phyloP scores from a whole-genome alignment of 2,329 filamentous ascomycete genomes.

The Paecilomyces variotii region DNA sequence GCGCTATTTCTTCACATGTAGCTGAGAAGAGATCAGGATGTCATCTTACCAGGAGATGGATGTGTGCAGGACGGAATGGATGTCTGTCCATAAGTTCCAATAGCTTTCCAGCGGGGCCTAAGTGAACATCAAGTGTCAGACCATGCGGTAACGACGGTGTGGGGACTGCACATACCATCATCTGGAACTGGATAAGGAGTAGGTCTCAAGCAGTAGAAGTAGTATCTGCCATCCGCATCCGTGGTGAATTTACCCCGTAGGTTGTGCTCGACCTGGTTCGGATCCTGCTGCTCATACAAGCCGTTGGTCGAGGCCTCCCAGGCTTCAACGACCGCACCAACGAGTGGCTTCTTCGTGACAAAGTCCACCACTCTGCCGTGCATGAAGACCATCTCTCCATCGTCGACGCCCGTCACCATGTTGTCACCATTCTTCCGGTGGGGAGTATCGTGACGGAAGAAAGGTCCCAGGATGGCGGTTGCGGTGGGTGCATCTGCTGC shows the following conservation, averaged over 20 bases:
- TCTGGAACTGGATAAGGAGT: conserved; percentile 50
- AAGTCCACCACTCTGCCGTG: conserved; percentile 55
- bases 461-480: conserved; percentile 75
- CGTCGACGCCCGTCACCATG: conserved; percentile 47
- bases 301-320: conserved; percentile 75
- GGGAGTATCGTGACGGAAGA: conserved; percentile 70
- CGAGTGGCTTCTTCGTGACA: conserved; percentile 55
- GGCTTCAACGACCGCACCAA: conserved; percentile 61
- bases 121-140: conserved; percentile 2
- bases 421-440: conserved; percentile 59
- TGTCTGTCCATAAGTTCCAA: conserved; percentile 53
- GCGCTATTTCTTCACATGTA: neutral
- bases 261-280: conserved; percentile 62
- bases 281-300: conserved; percentile 66
- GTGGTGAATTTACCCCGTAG: conserved; percentile 65
- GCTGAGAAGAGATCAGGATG: neutral
- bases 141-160: neutral
- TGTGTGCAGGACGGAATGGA: conserved; percentile 55
- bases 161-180: conserved; percentile 32
- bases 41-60: conserved; percentile 34
- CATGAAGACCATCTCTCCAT: conserved; percentile 54
- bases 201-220: conserved; percentile 53
- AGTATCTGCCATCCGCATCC: conserved; percentile 56
- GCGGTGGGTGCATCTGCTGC: conserved; percentile 54
- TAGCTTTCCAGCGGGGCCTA: conserved; percentile 50